phyloP scores from a whole-genome alignment of 148 eudicot species.

The Cornus kousa region DNA sequence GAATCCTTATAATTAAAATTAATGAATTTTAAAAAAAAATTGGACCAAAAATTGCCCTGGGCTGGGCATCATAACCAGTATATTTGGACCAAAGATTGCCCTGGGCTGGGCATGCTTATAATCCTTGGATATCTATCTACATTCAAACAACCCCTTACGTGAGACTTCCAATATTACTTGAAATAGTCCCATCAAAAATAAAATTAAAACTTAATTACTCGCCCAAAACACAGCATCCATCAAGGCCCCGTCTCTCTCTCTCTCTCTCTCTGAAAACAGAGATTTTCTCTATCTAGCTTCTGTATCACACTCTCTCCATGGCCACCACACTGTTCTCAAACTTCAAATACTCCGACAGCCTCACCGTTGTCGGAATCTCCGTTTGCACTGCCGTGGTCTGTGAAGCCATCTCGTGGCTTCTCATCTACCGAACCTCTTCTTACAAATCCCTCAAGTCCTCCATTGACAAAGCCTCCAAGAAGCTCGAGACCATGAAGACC shows the following conservation, averaged over 20 bases:
- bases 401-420: conserved; percentile 84
- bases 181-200: too few species aligned
- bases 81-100: too few species aligned
- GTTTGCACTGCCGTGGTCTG: conserved; percentile 74
- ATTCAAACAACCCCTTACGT: too few species aligned
- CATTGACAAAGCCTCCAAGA: conserved; percentile 89
- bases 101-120: too few species aligned
- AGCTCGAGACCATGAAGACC: conserved; percentile 85
- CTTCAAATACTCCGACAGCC: conserved; percentile 62
- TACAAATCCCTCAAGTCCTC: conserved; percentile 93
- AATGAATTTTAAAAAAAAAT: too few species aligned
- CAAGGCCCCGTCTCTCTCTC: background rate
- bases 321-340: conserved; percentile 46
- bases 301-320: conserved; percentile 23
- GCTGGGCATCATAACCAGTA: too few species aligned
- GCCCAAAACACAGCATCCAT: too few species aligned
- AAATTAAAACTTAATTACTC: too few species aligned
- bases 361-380: conserved; percentile 70
- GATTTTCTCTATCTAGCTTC: background rate
- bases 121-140: too few species aligned
- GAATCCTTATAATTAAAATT: too few species aligned
- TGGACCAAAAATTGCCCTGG: too few species aligned
- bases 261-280: background rate
- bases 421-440: conserved; percentile 87
- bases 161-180: too few species aligned